Percentiles rank a stretch among this genome's conserved stretches.
These are phyloP conservation scores for Suillus clintonianus DNA, from an alignment of 768 basidiomycete genomes.

Conservation along the genomic window DNA sequence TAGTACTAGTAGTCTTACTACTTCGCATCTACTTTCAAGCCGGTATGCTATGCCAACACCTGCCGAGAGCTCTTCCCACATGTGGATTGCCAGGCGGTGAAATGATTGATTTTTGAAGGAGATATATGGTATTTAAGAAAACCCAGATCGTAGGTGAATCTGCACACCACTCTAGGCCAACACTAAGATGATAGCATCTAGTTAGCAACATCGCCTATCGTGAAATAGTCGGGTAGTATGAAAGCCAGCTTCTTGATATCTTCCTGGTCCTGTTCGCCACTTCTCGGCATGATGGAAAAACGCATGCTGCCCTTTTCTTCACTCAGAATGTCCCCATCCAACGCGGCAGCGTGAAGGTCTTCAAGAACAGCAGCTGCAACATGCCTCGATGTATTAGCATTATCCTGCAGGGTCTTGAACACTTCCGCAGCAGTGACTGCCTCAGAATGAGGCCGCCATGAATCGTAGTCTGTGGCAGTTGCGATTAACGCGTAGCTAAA, in stretches of 20 bases:
- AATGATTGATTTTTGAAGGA: not conserved
- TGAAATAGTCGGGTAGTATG: slow-evolving; percentile 80
- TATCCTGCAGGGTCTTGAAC: slow-evolving; percentile 81
- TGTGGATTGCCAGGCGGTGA: not conserved
- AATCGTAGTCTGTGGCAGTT: slow-evolving; percentile 93
- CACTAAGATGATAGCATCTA: not conserved
- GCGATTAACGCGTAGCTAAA: slow-evolving; percentile 88
- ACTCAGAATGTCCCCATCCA: slow-evolving; percentile 55
- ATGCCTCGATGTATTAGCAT: slow-evolving; percentile 83
- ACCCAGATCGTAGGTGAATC: not conserved
- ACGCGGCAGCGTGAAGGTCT: slow-evolving; percentile 62
- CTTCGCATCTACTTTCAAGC: not conserved
- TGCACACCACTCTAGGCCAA: not conserved
- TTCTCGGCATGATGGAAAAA: slow-evolving; percentile 78
- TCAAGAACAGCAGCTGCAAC: slow-evolving; percentile 72
- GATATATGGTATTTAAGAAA: not conserved
- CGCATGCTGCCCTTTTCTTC: slow-evolving; percentile 84
- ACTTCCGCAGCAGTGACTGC: slow-evolving; percentile 92
- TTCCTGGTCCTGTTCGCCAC: slow-evolving; percentile 52
- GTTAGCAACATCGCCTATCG: slow-evolving; percentile 6
- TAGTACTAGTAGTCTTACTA: not conserved
- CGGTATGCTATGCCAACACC: not conserved
- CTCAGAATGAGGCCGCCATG: slow-evolving; percentile 81
- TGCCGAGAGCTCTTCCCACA: not conserved
- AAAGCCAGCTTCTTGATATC: slow-evolving; percentile 71